Evolutionary conservation across 495 filamentous ascomycete genomes (phyloP), one percentile per base, ranked within the genome.

Genomic region (Aspergillus indologenus): DNA sequence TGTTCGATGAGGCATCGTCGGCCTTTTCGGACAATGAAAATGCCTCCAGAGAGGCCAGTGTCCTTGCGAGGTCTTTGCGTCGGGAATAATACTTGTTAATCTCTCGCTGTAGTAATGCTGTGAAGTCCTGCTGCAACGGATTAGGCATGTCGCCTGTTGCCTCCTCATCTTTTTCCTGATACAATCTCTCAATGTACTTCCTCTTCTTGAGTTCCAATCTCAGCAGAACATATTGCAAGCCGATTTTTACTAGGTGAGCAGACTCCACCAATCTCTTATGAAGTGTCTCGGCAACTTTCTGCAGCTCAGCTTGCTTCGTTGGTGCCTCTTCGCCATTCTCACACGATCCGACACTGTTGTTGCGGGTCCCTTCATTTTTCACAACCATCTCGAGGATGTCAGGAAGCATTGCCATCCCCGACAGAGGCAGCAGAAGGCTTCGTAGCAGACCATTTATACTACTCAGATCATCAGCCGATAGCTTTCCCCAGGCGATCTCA

Each of bases 351-450:
- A 31, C 5, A 19, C 23, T 51, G 29, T 51, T 51, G 11, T 26
- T 26, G 23, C 23, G 45, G 20, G 56, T n/a, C 19, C 59, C 60
- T 61, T 72, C 68, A 60, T 71, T 66, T 42, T 69, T 67, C 45
- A 66, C 29, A 79, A 79, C 53, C 83, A 79, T 70, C 83, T 82
- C 66, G 87, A 90, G 51, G 18, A 92, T 86, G 60, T 90, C 87
- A 5, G 85, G 81, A 31, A 90, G 75, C 42, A 87, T 87, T 3
- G 80, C 82, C 70, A 91, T 83, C 14, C 89, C 90, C 43, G 86
- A 69, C 0, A 89, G 62, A 0, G 88, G 89, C 3, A 90, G 70
- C 26, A 89, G 72, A 40, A 90, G 75, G 19, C 66, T 73, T 15
- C 83, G 80, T 8, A 90, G 70, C 1, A 83, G 65, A 34, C 72